These are phyloP conservation scores for Russula dissimulans DNA, from an alignment of 768 basidiomycete species.

Conservation along the genomic window DNA sequence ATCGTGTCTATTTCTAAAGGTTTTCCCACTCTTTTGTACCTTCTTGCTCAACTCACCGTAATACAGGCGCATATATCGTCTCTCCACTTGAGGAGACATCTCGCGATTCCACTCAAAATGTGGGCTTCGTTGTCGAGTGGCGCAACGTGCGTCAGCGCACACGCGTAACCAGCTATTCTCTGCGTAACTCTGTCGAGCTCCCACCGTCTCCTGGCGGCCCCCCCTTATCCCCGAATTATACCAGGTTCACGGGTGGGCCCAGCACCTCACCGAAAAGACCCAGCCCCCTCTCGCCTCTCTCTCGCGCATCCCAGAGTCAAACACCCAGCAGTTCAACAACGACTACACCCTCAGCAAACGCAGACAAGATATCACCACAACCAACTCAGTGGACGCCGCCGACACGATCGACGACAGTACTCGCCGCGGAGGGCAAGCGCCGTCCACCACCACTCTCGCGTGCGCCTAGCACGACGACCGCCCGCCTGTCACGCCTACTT, in stretches of 20 bases:
- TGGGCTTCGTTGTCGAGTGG: conserved; percentile 83
- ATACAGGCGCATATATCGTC: conserved; percentile 84
- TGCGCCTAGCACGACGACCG: conserved; percentile 14
- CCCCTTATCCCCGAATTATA: not conserved
- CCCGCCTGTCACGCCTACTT: conserved; percentile 27
- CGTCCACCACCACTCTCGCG: conserved; percentile 14
- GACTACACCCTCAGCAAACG: not conserved
- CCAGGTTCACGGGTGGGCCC: not conserved
- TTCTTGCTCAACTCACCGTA: not conserved
- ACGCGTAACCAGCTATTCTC: conserved; percentile 75
- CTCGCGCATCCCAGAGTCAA: not conserved
- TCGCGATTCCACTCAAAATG: conserved; percentile 80
- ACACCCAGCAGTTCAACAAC: not conserved
- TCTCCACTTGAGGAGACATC: conserved; percentile 90
- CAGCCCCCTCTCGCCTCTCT: not conserved
- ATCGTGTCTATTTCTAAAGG: conserved; percentile 75
- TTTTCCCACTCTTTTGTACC: conserved; percentile 22
- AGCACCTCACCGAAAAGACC: not conserved
- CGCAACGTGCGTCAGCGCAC: conserved; percentile 61
- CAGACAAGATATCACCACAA: not conserved
- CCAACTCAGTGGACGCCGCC: not conserved
- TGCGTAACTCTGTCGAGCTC: conserved; percentile 54
- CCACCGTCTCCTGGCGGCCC: conserved; percentile 7
- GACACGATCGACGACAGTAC: conserved; percentile 5
- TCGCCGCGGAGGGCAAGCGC: not conserved